phyloP scores from a whole-genome alignment of 768 basidiomycete genomes.

The Auricularia auricula-judae region DNA sequence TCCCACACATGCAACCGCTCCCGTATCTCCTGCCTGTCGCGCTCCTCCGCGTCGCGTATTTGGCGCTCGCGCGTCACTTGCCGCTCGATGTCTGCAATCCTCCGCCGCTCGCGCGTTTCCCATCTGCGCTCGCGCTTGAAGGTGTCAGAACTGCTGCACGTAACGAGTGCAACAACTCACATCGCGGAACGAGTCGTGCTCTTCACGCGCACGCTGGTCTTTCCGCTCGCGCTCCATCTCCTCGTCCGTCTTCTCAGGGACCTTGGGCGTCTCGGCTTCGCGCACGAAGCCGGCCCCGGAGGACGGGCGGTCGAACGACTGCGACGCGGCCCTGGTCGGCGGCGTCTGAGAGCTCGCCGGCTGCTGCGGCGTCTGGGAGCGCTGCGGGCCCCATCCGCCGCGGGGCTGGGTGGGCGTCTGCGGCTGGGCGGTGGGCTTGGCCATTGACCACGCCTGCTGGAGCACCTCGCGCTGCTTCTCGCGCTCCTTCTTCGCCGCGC shows the following conservation, averaged over 20 bases:
- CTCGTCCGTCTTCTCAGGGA: slow-evolving; percentile 65
- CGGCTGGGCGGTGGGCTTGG: neutral
- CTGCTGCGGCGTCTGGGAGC: slow-evolving; percentile 26
- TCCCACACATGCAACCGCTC: slow-evolving; percentile 81
- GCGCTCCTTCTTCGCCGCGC: slow-evolving; percentile 81
- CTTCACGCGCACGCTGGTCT: slow-evolving; percentile 62
- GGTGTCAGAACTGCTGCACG: neutral
- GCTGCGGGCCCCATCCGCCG: slow-evolving; percentile 70
- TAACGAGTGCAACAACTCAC: slow-evolving; percentile 36
- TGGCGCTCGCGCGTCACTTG: slow-evolving; percentile 61
- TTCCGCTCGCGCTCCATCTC: slow-evolving; percentile 77
- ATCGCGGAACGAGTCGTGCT: slow-evolving; percentile 77
- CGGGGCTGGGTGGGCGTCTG: slow-evolving; percentile 60
- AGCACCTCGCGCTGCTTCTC: slow-evolving; percentile 67
- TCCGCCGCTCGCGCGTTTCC: slow-evolving; percentile 76
- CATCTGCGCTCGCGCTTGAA: slow-evolving; percentile 84
- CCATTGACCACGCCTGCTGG: slow-evolving; percentile 14
- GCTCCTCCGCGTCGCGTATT: slow-evolving; percentile 66
- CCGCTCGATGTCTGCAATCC: slow-evolving; percentile 68
- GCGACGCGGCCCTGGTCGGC: neutral
- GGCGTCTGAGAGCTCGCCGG: slow-evolving; percentile 3
- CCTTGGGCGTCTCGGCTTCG: slow-evolving; percentile 23
- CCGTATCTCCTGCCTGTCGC: slow-evolving; percentile 70
- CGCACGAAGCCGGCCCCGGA: slow-evolving; percentile 72
- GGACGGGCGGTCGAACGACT: slow-evolving; percentile 43